Conservation (phyloP, 495 filamentous ascomycete genomes). For the Aspergillus affinis region DNA sequence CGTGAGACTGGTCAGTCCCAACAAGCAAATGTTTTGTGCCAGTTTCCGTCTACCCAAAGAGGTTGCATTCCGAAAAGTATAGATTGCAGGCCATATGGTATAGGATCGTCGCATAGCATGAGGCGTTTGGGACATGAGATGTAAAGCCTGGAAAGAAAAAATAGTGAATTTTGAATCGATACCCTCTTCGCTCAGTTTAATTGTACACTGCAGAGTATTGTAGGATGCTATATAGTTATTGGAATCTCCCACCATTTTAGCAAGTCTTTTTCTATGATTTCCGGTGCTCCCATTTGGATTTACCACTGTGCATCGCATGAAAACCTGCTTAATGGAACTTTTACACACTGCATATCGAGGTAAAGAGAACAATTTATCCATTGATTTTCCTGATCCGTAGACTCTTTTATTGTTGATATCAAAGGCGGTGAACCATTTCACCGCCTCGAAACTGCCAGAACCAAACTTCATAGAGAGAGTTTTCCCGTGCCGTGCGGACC, state of each 20-base stretch:
- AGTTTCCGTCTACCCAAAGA: slow-evolving; percentile 80
- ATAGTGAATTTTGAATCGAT: slow-evolving; percentile 11
- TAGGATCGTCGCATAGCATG: slow-evolving; percentile 16
- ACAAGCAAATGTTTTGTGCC: slow-evolving; percentile 95
- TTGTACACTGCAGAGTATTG: background rate
- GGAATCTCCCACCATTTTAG: too few species aligned
- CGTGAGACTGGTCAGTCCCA: slow-evolving; percentile 85
- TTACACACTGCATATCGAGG: too few species aligned
- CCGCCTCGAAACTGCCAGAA: background rate
- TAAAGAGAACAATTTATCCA: too few species aligned
- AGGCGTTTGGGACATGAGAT: slow-evolving; percentile 17
- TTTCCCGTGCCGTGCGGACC: slow-evolving; percentile 17
- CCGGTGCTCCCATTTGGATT: too few species aligned
- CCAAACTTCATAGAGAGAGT: slow-evolving; percentile 2
- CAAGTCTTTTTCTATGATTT: too few species aligned
- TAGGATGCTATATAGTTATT: too few species aligned
- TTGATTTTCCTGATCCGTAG: too few species aligned
- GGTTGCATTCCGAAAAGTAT: slow-evolving; percentile 65
- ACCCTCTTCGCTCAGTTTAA: slow-evolving; percentile 10
- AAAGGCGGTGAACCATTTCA: background rate
- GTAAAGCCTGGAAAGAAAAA: slow-evolving; percentile 11
- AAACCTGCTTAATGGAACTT: too few species aligned
- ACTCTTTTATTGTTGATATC: too few species aligned
- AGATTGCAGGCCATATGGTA: slow-evolving; percentile 2
- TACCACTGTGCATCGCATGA: too few species aligned